Conservation (phyloP, 805 yeast genomes). For the Candida alai region DNA sequence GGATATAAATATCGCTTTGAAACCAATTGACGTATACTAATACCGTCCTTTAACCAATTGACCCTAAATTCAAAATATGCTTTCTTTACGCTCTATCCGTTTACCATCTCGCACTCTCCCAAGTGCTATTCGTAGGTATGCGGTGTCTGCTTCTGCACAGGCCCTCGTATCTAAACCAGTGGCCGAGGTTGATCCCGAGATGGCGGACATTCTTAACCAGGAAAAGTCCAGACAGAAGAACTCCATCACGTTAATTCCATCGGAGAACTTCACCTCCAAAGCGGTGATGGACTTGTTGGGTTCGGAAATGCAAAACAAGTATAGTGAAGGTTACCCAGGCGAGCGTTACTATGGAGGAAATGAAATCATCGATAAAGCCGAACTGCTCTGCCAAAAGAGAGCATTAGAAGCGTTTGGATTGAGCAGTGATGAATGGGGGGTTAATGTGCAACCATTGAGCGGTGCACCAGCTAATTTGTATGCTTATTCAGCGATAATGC, state of each 20-base stretch:
- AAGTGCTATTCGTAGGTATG: constrained; percentile 39
- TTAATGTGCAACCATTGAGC: constrained; percentile 91
- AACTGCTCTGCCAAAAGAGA: constrained; percentile 86
- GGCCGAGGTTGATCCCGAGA: constrained; percentile 73
- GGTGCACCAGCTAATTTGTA: constrained; percentile 98
- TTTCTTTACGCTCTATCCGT: constrained; percentile 28
- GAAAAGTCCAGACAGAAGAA: constrained; percentile 91
- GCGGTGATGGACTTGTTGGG: constrained; percentile 96
- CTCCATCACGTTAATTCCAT: constrained; percentile 90
- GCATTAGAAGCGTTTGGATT: constrained; percentile 87
- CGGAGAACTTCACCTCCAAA: constrained; percentile 94
- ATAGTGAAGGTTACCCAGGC: constrained; percentile 99
- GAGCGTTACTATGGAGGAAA: constrained; percentile 99
- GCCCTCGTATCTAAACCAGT: constrained; percentile 59
- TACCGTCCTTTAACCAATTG: no score
- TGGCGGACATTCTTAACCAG: constrained; percentile 64
- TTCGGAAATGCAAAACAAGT: constrained; percentile 97
- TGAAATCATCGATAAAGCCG: constrained; percentile 93
- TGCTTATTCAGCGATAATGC: constrained; percentile 92
- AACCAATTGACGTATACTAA: no score
- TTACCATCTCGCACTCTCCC: constrained; percentile 14
- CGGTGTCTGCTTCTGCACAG: constrained; percentile 54
- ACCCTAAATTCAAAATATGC: constrained; percentile 24
- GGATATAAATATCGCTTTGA: no score
- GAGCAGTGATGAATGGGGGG: constrained; percentile 89